Conservation (phyloP, 31 red algal species). For the Bonnemaisonia californica region DNA sequence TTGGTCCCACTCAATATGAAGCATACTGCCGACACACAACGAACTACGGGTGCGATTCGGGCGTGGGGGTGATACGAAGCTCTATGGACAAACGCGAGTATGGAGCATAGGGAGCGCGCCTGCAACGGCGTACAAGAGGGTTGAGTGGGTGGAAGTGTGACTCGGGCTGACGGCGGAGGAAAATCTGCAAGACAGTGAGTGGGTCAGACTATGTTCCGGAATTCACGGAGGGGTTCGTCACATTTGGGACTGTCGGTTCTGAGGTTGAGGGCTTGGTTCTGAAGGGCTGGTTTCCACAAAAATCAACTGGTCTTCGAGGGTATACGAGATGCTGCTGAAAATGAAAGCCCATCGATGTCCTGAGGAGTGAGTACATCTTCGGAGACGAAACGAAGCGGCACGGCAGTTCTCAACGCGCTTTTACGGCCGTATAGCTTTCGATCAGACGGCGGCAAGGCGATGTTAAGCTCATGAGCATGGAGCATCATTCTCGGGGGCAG, state of each 20-base stretch:
- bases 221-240: slow-evolving; percentile 21
- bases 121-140: slow-evolving; percentile 11
- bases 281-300: too few relatives aligned
- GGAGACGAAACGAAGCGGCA: neutral
- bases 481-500: slow-evolving; percentile 57
- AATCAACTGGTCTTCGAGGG: neutral
- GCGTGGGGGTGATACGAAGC: neutral
- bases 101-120: neutral
- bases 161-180: slow-evolving; percentile 45
- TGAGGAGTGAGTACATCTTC: neutral
- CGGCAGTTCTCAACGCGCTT: neutral
- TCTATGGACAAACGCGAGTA: slow-evolving; percentile 39
- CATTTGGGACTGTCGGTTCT: neutral
- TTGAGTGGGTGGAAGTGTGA: slow-evolving; percentile 39
- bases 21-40: slow-evolving; percentile 54
- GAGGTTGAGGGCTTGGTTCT: neutral
- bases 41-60: slow-evolving; percentile 36
- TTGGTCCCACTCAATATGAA: slow-evolving; percentile 6
- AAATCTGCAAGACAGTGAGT: slow-evolving; percentile 35
- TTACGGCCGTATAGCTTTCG: neutral
- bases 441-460: neutral
- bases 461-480: slow-evolving; percentile 22
- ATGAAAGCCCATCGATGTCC: neutral
- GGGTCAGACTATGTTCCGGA: slow-evolving; percentile 32
- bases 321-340: neutral